A percentile compares a stretch with the other conserved stretches of the same genome.
Evolutionary conservation across 768 basidiomycete species (phyloP).

Genomic region (Tremella yokohamensis): DNA sequence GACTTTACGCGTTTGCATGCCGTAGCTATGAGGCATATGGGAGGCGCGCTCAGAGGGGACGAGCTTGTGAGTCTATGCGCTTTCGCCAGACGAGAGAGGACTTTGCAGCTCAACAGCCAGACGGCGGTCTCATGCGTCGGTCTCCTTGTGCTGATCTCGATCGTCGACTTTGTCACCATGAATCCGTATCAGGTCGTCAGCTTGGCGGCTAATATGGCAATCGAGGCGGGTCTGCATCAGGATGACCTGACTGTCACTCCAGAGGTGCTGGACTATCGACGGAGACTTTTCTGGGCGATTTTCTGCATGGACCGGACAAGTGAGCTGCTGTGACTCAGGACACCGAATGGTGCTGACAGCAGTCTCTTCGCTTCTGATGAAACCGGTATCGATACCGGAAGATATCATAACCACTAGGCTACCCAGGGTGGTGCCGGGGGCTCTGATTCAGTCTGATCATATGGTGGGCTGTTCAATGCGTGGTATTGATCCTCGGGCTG

Average conservation of each 20-base stretch:
- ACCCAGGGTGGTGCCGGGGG: not conserved
- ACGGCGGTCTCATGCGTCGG: not conserved
- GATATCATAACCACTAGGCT: not conserved
- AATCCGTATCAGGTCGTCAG: not conserved
- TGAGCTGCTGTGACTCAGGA: not conserved
- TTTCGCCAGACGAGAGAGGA: not conserved
- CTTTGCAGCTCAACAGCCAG: not conserved
- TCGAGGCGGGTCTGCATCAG: not conserved
- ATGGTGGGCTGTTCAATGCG: not conserved
- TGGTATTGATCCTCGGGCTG: not conserved
- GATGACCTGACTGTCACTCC: not conserved
- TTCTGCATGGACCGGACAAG: conserved; percentile 1
- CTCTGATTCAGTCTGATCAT: not conserved
- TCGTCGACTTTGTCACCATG: not conserved
- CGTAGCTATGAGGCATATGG: not conserved
- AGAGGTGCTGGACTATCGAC: not conserved
- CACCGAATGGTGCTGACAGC: not conserved
- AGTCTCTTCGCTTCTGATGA: conserved; percentile 1
- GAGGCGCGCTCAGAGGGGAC: not conserved
- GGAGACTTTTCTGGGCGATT: not conserved
- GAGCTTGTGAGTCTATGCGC: not conserved
- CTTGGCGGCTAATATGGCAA: not conserved
- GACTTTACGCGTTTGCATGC: not conserved
- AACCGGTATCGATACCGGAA: not conserved
- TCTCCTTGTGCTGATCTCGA: not conserved